Base-by-base conservation (phyloP, 352 stramenopile species). In the Globisporangium iwayamae region DNA sequence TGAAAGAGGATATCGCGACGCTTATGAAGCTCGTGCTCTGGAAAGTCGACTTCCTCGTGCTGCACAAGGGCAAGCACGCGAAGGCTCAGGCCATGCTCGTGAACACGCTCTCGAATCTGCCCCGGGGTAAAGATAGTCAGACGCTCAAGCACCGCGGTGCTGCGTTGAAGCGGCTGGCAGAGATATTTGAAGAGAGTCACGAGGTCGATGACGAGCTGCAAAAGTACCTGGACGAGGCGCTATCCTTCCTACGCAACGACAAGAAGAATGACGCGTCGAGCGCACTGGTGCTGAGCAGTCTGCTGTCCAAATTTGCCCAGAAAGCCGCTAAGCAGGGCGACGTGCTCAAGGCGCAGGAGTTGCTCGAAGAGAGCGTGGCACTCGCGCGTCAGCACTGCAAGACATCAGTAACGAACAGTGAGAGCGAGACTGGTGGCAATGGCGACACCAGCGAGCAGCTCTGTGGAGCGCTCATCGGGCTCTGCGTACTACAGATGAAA, bases 401-500 rank as follows among this genome's bases (percentile, higher is more conserved):
- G 18, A 20, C n/a, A 8, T 3, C 43, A 6, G 18, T 4, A 14
- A 28, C 55, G 13, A 25, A 45, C 13, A 54, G 34, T 18, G 62
- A 68, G 8, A 62, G 28, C 13, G 36, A 41, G 9, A 14, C 32
- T 14, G 30, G 25, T 8, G 18, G 9, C 10, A 56, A 28, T 20
- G 55, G 64, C 9, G 58, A 32, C 11, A 60, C 56, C 22, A 71
- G 43, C 8, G 73, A 80, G 36, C 55, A 69, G 48, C 67, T 85
- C 61, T 75, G 73, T 54, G 70, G 79, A n/a, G 61, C 76, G 30
- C 72, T 90, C 11, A 69, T 88, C 9, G 79, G 75, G 7, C 67
- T 85, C 30, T 90, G 79, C 25, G 75, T 90, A 39, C 67, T 90
- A 8, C 65, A 81, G 20, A 71, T 90, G n/a, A 79, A 75, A 55